Base-by-base conservation (phyloP, 371 early-diverging fungal species). In the Coemansia sp. region DNA sequence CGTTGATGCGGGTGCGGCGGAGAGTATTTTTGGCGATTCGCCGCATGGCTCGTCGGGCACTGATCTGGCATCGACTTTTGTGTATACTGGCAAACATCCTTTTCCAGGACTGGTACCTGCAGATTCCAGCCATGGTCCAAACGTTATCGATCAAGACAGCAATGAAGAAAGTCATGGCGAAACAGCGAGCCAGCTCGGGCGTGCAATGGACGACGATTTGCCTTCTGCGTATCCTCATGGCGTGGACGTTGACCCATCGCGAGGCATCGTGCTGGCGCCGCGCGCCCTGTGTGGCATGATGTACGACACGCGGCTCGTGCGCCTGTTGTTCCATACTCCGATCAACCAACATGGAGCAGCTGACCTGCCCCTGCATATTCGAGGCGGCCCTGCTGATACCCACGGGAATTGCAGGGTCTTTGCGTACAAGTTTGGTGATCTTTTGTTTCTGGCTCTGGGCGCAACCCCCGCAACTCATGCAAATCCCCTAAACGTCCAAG, bases 391-490 rank as follows among this genome's bases (percentile, higher is more conserved):
- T 30, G 26, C 23, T 30, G 33, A 8, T 47, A 47, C n/a, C 18
- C 42, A 16, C 26, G 26, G 28, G 50, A 12, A 42, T 14, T 55
- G 71, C 61, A 61, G 52, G 59, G 68, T 66, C n/a, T 56, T 77
- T 37, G 78, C 52, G 51, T 77, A 77, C 65, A 77, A 71, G 50
- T 77, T 62, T 37, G 78, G 78, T 37, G 69, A 77, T n/a, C 51
- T 77, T 59, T 20, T 16, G 25, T 60, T 21, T 21, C 39, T 53
- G 33, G 33, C 33, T 33, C 8, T 33, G 8, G 33, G 33, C 8
- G 33, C 33, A 33, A 8, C 33, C 8, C 33, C 33, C 33, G 2
- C 8, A 8, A 7, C 8, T 8, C 8, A 33, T 33, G 7, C 33
- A 8, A 33, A 33, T 9, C 33, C 33, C 33, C 33, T 2, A 33